Percentiles rank a stretch among this genome's conserved stretches.
Conservation (phyloP, 1,139 yeast genomes). For the Suzukiozyma palmioleophila region DNA sequence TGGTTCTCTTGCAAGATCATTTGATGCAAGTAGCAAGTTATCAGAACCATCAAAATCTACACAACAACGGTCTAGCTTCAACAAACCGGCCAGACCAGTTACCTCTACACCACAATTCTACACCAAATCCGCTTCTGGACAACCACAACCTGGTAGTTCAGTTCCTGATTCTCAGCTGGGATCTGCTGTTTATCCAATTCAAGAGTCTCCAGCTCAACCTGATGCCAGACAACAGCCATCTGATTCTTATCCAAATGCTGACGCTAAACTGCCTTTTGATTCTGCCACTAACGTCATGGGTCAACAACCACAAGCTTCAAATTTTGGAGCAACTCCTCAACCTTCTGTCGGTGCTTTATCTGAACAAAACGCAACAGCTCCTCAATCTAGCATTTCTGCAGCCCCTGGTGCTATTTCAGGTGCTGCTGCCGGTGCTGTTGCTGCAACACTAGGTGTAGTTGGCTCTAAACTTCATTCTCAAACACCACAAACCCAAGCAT, state of each 20-base stretch:
- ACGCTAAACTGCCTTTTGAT: no score
- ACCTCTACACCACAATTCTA: background rate
- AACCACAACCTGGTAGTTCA: background rate
- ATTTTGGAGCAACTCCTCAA: no score
- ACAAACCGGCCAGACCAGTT: background rate
- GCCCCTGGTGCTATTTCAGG: conserved; percentile 12
- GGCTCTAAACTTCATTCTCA: conserved; percentile 1
- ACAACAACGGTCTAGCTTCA: background rate
- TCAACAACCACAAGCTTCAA: conserved; percentile 1
- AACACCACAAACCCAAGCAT: background rate
- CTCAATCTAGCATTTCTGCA: background rate
- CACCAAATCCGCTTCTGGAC: conserved; percentile 1
- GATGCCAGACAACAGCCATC: background rate
- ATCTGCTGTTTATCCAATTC: background rate
- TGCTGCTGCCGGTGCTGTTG: conserved; percentile 15
- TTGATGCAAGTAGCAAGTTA: conserved; percentile 1
- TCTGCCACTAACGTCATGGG: background rate
- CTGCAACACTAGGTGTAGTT: conserved; percentile 2
- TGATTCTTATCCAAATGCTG: background rate
- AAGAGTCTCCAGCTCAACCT: background rate
- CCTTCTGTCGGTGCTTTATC: background rate
- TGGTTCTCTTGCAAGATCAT: conserved; percentile 1
- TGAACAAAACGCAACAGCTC: background rate
- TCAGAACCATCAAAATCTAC: background rate
- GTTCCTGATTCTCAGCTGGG: background rate